phyloP scores from a whole-genome alignment of 1,139 yeast genomes.

The Taphrina betulina region DNA sequence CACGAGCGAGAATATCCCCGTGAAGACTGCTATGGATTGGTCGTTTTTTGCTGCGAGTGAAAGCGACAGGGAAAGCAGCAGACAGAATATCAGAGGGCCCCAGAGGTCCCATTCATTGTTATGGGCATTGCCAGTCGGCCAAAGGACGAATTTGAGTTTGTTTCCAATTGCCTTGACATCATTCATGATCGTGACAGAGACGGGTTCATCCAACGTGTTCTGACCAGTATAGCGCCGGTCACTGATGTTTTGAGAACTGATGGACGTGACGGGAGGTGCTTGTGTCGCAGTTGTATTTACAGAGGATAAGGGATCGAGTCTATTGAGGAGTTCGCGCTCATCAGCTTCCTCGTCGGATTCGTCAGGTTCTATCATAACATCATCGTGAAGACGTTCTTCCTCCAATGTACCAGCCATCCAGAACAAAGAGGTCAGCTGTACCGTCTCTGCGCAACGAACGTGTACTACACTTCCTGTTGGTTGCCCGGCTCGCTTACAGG shows the following conservation, averaged over 20 bases:
- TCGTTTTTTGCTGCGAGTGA: conserved; percentile 49
- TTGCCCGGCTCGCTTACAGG: no score
- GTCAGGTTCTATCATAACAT: conserved; percentile 36
- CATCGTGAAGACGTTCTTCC: conserved; percentile 20
- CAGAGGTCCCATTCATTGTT: conserved; percentile 75
- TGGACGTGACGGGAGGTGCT: conserved; percentile 21
- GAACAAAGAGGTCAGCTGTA: no score
- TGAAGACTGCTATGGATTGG: conserved; percentile 53
- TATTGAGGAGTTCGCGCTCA: conserved; percentile 30
- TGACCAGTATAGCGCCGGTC: conserved; percentile 70
- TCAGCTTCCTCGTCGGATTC: conserved; percentile 28
- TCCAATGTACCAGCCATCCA: conserved; percentile 7
- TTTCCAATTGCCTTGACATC: conserved; percentile 67
- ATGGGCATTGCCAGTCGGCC: conserved; percentile 53
- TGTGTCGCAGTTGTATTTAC: not conserved
- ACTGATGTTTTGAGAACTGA: conserved; percentile 24
- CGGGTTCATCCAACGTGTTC: conserved; percentile 82
- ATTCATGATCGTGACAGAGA: conserved; percentile 62
- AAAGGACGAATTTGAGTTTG: conserved; percentile 64
- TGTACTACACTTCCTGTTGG: no score
- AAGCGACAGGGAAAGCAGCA: conserved; percentile 58
- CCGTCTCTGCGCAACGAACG: no score
- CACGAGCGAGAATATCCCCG: conserved; percentile 60
- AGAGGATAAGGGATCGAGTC: conserved; percentile 24
- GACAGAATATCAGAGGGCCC: conserved; percentile 80